These are phyloP conservation scores for Coriolopsis trogii DNA, from an alignment of 1,284 basidiomycete species.

Conservation along the genomic window DNA sequence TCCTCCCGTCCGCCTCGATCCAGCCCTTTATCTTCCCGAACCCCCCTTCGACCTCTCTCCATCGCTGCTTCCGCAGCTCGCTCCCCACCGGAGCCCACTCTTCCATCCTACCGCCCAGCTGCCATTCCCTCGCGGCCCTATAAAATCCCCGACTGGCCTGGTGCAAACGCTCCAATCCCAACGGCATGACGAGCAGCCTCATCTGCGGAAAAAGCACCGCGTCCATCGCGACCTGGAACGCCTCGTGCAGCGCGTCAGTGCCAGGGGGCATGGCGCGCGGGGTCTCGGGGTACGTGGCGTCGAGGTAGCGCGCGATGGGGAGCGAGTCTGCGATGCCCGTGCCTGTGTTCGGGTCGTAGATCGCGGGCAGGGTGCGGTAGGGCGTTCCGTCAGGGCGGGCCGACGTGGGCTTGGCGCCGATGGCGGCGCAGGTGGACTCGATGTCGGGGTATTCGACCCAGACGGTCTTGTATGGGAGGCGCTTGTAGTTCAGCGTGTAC, in stretches of 20 bases:
- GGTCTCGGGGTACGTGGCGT: conserved; percentile 45
- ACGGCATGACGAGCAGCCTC: conserved; percentile 10
- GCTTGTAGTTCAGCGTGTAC: conserved; percentile 29
- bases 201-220: not conserved
- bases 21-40: conserved; percentile 19
- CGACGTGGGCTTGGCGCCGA: conserved; percentile 20
- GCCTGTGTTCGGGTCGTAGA: conserved; percentile 35
- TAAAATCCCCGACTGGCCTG: conserved; percentile 18
- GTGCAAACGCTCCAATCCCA: conserved; percentile 6
- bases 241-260: conserved; percentile 11
- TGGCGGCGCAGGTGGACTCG: conserved; percentile 2
- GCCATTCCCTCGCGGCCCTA: conserved; percentile 18
- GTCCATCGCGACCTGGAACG: conserved; percentile 20
- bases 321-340: conserved; percentile 41
- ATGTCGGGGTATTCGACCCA: conserved; percentile 30
- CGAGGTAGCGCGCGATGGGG: conserved; percentile 49
- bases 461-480: conserved; percentile 25
- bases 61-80: conserved; percentile 8
- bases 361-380: conserved; percentile 23
- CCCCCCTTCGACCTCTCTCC: conserved; percentile 17
- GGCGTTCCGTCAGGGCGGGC: conserved; percentile 18
- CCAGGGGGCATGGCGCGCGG: conserved; percentile 33
- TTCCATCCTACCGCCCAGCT: conserved; percentile 22
- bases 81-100: conserved; percentile 14
- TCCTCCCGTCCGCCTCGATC: conserved; percentile 14